phyloP scores from a whole-genome alignment of 805 yeast genomes.

The Yarrowia sp. region DNA sequence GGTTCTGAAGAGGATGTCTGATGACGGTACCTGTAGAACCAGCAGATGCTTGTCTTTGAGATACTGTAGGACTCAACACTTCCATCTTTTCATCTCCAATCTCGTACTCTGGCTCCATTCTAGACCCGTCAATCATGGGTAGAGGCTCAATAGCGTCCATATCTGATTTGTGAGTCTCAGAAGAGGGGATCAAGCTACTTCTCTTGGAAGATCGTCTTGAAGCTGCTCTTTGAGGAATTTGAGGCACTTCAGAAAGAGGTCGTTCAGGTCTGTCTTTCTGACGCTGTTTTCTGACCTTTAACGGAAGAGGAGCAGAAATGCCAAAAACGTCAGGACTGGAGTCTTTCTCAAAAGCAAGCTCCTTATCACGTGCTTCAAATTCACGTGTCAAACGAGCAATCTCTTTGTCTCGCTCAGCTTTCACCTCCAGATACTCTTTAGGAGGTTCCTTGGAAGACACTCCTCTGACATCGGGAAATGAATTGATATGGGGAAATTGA shows the following conservation, averaged over 20 bases:
- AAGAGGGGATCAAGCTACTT: background rate
- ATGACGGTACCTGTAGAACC: constrained; percentile 20
- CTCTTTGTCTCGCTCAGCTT: constrained; percentile 15
- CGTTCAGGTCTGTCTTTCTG: background rate
- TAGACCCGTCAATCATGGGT: background rate
- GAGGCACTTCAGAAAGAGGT: background rate
- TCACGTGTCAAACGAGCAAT: constrained; percentile 17
- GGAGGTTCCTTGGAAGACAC: constrained; percentile 8
- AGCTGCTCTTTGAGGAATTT: constrained; percentile 4
- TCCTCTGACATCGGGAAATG: background rate
- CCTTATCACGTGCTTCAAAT: background rate
- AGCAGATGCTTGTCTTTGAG: constrained; percentile 4
- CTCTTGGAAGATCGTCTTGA: constrained; percentile 2
- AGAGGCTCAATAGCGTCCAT: background rate
- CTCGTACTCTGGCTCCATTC: background rate
- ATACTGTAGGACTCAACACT: background rate
- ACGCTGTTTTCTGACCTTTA: background rate
- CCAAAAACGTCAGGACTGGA: background rate
- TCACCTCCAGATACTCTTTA: background rate
- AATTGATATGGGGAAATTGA: constrained; percentile 19
- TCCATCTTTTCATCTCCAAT: background rate
- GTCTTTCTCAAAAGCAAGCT: background rate
- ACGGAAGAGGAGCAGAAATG: background rate
- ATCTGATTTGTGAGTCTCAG: background rate
- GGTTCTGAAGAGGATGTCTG: constrained; percentile 20